Evolutionary conservation across 2,329 filamentous ascomycete species (phyloP).

Genomic region (Penicillium sp.): DNA sequence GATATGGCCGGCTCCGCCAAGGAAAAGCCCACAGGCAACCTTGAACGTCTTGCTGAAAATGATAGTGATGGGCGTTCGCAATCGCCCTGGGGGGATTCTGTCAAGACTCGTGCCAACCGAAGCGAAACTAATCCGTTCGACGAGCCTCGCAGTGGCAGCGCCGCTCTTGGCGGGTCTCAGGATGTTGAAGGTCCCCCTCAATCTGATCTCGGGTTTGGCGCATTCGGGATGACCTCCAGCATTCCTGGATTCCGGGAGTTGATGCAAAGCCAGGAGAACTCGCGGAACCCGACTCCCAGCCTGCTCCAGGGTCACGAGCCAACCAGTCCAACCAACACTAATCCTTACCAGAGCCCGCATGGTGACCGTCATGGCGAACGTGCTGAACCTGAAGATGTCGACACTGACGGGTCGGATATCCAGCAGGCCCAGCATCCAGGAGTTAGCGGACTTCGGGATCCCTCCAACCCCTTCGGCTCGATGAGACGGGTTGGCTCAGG

Average conservation of each 20-base stretch:
- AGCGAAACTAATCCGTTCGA: slow-evolving; percentile 52
- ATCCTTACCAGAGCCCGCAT: slow-evolving; percentile 89
- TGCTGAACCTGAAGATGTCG: slow-evolving; percentile 60
- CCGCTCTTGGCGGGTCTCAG: slow-evolving; percentile 71
- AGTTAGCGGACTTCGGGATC: slow-evolving; percentile 54
- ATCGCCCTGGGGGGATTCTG: slow-evolving; percentile 52
- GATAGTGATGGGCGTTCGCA: slow-evolving; percentile 47
- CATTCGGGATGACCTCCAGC: slow-evolving; percentile 60
- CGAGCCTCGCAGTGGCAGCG: slow-evolving; percentile 56
- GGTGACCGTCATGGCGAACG: slow-evolving; percentile 55
- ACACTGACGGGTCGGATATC: slow-evolving; percentile 55
- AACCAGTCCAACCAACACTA: slow-evolving; percentile 89
- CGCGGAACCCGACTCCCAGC: slow-evolving; percentile 55
- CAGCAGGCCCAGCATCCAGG: slow-evolving; percentile 52
- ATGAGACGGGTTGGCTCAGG: slow-evolving; percentile 54
- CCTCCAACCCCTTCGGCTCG: slow-evolving; percentile 54
- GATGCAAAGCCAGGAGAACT: slow-evolving; percentile 57
- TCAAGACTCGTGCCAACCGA: slow-evolving; percentile 48
- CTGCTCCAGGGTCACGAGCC: slow-evolving; percentile 60
- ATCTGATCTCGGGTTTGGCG: slow-evolving; percentile 55
- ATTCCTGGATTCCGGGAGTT: slow-evolving; percentile 57
- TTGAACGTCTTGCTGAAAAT: slow-evolving; percentile 55
- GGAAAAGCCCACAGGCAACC: slow-evolving; percentile 54
- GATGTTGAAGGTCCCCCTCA: slow-evolving; percentile 52
- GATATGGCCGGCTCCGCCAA: slow-evolving; percentile 54